Conservation (phyloP, 495 filamentous ascomycete genomes). For the Gamarada debralockiae region DNA sequence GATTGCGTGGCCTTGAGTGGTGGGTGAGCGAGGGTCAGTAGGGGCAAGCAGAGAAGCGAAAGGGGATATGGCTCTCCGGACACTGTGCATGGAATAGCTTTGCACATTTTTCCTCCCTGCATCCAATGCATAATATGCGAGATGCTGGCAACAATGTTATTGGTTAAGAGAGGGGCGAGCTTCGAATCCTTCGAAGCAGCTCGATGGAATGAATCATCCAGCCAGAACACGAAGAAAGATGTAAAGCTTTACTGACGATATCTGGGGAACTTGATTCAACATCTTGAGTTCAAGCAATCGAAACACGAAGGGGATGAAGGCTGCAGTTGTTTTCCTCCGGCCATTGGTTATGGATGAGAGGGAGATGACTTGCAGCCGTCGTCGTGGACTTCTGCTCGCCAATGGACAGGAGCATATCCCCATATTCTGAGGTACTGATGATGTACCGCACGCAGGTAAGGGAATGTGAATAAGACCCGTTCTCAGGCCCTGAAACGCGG, state of each 20-base stretch:
- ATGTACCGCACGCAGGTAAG: too few species aligned
- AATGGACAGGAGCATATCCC: neutral
- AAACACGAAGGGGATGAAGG: neutral
- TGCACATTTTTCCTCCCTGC: neutral
- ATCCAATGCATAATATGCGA: neutral
- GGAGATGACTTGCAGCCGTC: neutral
- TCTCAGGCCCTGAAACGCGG: conserved; percentile 18
- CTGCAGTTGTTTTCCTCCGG: neutral
- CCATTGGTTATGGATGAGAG: neutral
- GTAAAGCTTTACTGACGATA: neutral
- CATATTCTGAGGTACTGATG: neutral
- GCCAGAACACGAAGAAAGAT: neutral
- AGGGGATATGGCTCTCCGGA: neutral
- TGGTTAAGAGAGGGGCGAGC: neutral
- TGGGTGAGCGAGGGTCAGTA: too few species aligned
- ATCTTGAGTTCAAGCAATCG: neutral
- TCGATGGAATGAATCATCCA: neutral
- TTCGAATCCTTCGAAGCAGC: conserved; percentile 1
- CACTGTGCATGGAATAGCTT: neutral
- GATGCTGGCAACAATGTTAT: neutral
- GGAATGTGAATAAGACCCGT: too few species aligned
- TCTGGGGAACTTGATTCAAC: neutral
- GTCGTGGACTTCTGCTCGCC: neutral
- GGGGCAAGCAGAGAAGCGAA: neutral
- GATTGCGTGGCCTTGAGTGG: too few species aligned